phyloP scores from a whole-genome alignment of 371 early-diverging fungal genomes.

The Dichotomocladium elegans region DNA sequence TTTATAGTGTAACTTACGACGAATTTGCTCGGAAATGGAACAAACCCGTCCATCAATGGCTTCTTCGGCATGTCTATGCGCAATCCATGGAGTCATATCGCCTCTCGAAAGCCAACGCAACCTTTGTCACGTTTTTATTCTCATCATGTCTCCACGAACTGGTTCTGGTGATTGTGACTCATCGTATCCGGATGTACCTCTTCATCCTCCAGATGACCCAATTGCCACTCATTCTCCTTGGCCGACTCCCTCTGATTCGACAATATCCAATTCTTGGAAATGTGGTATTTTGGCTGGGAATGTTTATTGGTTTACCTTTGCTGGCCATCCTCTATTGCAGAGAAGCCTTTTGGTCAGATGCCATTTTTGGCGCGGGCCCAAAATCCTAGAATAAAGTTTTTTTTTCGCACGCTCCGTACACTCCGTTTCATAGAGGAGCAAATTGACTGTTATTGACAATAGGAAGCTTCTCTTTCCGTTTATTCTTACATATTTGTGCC shows the following conservation, averaged over 20 bases:
- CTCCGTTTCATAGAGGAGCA: too few species aligned
- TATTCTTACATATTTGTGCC: too few species aligned
- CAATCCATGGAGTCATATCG: conserved; percentile 75
- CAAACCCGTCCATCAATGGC: conserved; percentile 94
- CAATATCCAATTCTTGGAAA: conserved; percentile 71
- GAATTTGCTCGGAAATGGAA: conserved; percentile 99
- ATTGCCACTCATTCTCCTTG: conserved; percentile 83
- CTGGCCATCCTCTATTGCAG: conserved; percentile 74
- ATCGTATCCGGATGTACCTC: conserved; percentile 73
- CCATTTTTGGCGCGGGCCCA: conserved; percentile 10
- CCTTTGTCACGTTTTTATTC: conserved; percentile 82
- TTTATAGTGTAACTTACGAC: conserved; percentile 69
- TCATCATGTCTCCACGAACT: conserved; percentile 89
- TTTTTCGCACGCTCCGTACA: too few species aligned
- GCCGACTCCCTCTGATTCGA: conserved; percentile 54
- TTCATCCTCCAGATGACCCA: conserved; percentile 92
- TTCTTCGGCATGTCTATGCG: conserved; percentile 90
- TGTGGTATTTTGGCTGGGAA: conserved; percentile 84
- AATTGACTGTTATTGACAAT: too few species aligned
- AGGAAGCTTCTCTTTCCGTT: too few species aligned
- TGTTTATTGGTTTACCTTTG: conserved; percentile 77
- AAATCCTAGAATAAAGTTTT: too few species aligned
- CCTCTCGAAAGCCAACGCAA: conserved; percentile 71
- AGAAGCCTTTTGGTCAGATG: conserved; percentile 39
- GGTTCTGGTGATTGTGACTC: conserved; percentile 75